Percentiles rank a stretch among this genome's conserved stretches.
Conservation (phyloP, 2,329 filamentous ascomycete genomes). For the Penicillium italicum region DNA sequence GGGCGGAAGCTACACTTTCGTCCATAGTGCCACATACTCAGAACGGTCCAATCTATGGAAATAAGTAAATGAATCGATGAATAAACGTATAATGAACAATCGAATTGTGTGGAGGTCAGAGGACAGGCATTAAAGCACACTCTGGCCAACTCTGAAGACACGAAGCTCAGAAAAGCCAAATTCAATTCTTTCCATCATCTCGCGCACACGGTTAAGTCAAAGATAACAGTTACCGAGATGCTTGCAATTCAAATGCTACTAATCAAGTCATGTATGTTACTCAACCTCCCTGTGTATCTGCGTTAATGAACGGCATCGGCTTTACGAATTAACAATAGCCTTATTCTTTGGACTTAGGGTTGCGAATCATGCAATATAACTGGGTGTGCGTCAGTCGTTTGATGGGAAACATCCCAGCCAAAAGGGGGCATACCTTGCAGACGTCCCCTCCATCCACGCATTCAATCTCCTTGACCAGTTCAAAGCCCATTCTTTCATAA, state of each 20-base stretch:
- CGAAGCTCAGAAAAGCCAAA: neutral
- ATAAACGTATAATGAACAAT: neutral
- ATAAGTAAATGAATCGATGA: neutral
- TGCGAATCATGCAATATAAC: constrained; percentile 27
- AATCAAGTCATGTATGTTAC: neutral
- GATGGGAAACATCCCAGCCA: neutral
- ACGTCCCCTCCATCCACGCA: constrained; percentile 60
- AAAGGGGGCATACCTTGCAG: constrained; percentile 45
- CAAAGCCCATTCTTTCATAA: constrained; percentile 67
- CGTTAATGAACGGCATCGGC: neutral
- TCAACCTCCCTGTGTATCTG: neutral
- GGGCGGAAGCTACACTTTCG: neutral
- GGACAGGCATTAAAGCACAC: neutral
- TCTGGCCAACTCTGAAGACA: neutral
- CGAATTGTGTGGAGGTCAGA: neutral
- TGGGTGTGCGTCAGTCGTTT: constrained; percentile 9
- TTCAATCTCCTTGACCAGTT: constrained; percentile 60
- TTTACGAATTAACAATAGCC: neutral
- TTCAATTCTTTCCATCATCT: neutral
- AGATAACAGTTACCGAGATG: neutral
- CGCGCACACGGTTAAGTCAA: neutral
- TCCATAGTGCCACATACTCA: neutral
- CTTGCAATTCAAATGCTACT: neutral
- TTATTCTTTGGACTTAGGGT: constrained; percentile 14
- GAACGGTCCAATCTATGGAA: neutral